Base-by-base conservation (phyloP, 108 stramenopile genomes). In the Cyclostephanos invisitatus region DNA sequence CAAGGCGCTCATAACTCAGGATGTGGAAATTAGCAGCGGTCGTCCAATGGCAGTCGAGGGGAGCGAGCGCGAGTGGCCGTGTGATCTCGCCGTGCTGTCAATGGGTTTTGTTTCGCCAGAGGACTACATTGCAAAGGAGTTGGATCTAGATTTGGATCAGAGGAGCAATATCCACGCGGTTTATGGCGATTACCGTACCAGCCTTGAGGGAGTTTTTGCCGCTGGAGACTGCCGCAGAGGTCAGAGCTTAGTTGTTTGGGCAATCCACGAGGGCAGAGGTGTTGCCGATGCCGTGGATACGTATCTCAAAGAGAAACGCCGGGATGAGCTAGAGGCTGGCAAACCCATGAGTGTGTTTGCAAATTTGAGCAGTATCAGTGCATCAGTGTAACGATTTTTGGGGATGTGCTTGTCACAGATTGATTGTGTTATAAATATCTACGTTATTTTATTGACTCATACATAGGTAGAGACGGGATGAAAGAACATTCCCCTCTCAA, bases 41-140 rank as follows among this genome's bases (percentile, higher is more conserved):
- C 92, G 93, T 14, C 91, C 91, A 12, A 83, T 77, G 70, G 91
- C 87, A 22, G 74, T 96, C 48, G 89, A 95, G 79, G 97, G 96
- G 28, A 86, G 94, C 57, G 97, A 98, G 71, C 83, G 89, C 28
- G 95, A 96, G 77, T 96, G 93, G 91, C 95, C 93, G 21, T 85
- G 89, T 25, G 96, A 98, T 68, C 79, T 98, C 62, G 94, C 91
- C 2, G 80, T 98, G 8, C 77, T 98, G 27, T 96, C 96, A 50
- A 98, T 98, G 98, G 98, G 98, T 18, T 98, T 98, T 70, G 84
- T 98, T n/a, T 89, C 93, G 46, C 98, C 98, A 15, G 98, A 98
- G 82, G 74, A 85, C 40, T 93, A 93, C 64, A 81, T 96, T 21
- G 68, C 83, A 20, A 73, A 89, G 27, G 91, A 93, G 62, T 82